Conservation (phyloP, 768 basidiomycete species). For the Lyophyllum semitale region DNA sequence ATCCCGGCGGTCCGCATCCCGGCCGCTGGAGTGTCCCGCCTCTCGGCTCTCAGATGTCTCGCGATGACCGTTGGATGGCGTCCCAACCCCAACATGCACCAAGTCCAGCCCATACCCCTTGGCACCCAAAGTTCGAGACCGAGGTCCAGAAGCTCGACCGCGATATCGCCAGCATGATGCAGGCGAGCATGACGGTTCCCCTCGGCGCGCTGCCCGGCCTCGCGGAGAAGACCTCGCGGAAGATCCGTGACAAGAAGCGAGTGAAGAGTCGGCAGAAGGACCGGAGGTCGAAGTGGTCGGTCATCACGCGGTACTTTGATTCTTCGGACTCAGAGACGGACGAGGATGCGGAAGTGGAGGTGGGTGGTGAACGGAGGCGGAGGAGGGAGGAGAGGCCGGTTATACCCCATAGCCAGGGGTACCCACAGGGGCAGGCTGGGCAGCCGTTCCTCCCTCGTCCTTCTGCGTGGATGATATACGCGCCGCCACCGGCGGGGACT, state of each 20-base stretch:
- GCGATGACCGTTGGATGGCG: background rate
- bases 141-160: constrained; percentile 1
- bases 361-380: background rate
- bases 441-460: constrained; percentile 1
- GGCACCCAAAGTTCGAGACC: background rate
- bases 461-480: background rate
- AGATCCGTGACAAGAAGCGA: background rate
- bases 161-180: constrained; percentile 1
- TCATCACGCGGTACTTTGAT: background rate
- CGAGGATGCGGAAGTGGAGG: background rate
- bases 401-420: background rate
- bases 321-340: background rate
- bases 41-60: no score
- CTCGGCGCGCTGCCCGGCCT: background rate
- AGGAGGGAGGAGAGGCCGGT: background rate
- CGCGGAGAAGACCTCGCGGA: background rate
- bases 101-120: background rate
- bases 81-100: background rate
- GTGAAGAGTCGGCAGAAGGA: constrained; percentile 1
- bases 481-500: background rate
- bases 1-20: background rate
- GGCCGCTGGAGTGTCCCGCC: background rate
- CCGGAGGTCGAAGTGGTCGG: constrained; percentile 13
- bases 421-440: background rate
- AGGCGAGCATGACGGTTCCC: background rate